Evolutionary conservation across 1,284 basidiomycete species (phyloP).

Genomic region (Retiboletus flavoniger): DNA sequence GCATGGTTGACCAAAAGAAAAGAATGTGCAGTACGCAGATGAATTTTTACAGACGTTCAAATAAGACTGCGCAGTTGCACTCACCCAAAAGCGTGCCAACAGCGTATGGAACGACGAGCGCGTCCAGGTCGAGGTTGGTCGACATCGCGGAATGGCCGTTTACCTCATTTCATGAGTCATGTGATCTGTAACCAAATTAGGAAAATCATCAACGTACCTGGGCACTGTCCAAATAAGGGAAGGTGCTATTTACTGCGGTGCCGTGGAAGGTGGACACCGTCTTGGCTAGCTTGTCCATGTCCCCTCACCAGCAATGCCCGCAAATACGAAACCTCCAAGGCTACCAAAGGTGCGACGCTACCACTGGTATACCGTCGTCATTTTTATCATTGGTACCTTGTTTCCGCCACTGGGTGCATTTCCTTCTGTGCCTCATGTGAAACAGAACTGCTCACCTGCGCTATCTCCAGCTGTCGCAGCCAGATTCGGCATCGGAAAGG

Average conservation of each 20-base stretch:
- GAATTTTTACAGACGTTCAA: not conserved
- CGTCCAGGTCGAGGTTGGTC: slow-evolving; percentile 22
- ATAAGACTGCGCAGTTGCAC: slow-evolving; percentile 1
- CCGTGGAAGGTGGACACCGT: not conserved
- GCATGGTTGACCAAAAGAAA: not conserved
- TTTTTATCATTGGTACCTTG: slow-evolving; percentile 82
- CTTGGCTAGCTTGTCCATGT: slow-evolving; percentile 12
- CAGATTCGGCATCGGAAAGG: slow-evolving; percentile 88
- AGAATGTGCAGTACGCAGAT: not conserved
- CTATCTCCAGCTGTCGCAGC: slow-evolving; percentile 77
- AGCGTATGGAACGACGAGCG: slow-evolving; percentile 22
- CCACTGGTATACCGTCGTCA: slow-evolving; percentile 80
- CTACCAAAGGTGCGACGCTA: slow-evolving; percentile 69
- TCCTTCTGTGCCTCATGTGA: not conserved
- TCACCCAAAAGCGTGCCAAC: slow-evolving; percentile 24
- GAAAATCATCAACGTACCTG: slow-evolving; percentile 7
- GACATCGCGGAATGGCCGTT: slow-evolving; percentile 15
- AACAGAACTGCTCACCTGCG: slow-evolving; percentile 2
- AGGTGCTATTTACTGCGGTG: not conserved
- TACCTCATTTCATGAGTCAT: slow-evolving; percentile 35
- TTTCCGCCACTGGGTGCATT: slow-evolving; percentile 83
- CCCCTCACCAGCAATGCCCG: slow-evolving; percentile 32
- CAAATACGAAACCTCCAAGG: slow-evolving; percentile 47
- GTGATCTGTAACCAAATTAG: slow-evolving; percentile 18
- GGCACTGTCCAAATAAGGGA: slow-evolving; percentile 10